A percentile compares a stretch with the other conserved stretches of the same genome.
phyloP scores from a whole-genome alignment of 176 grass and related monocot species.

The Poa annua region DNA sequence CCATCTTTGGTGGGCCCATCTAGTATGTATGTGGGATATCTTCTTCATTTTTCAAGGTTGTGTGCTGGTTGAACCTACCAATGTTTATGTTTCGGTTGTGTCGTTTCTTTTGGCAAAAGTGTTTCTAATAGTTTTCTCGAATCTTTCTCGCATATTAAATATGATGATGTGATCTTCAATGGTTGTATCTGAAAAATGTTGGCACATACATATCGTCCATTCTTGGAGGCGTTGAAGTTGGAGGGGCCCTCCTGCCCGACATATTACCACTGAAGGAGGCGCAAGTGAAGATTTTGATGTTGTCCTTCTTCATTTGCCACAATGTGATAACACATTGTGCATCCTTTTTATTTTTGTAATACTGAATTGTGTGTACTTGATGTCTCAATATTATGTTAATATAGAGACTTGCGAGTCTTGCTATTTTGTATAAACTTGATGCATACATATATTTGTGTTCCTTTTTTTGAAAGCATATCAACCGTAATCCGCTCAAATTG shows the following conservation, averaged over 20 bases:
- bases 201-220: no score
- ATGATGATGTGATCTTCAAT: not conserved
- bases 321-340: no score
- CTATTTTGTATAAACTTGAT: not conserved
- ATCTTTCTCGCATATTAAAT: not conserved
- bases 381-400: not conserved
- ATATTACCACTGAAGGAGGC: no score
- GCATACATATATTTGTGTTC: constrained; percentile 10
- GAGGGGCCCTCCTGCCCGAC: no score
- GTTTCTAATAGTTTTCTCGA: not conserved
- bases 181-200: not conserved
- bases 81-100: no score
- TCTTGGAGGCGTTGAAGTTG: no score
- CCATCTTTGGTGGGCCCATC: no score
- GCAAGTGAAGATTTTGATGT: not conserved
- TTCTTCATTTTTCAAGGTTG: no score
- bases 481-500: not conserved
- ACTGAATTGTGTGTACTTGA: not conserved
- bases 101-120: not conserved
- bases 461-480: not conserved
- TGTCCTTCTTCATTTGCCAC: no score
- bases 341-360: not conserved
- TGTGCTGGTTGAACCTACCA: no score
- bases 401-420: not conserved
- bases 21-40: no score